A percentile compares a stretch with the other conserved stretches of the same genome.
Evolutionary conservation across 176 grass and related monocot genomes (phyloP).

Genomic region (Hordeum vulgare): MorexV3_pseudomolecules_assembly NC_058519.1:82306617-82307116

Average conservation of each 20-base stretch:
- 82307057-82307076: conserved; percentile 80
- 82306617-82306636: not conserved
- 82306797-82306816: not conserved
- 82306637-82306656: not conserved
- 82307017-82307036: conserved; percentile 52
- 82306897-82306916: not conserved
- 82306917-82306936: conserved; percentile 60
- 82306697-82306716: not conserved
- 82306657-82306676: not conserved
- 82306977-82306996: conserved; percentile 35
- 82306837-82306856: not conserved
- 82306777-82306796: not conserved
- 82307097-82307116: conserved; percentile 61
- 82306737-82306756: not conserved
- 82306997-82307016: conserved; percentile 36
- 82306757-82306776: not conserved
- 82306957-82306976: conserved; percentile 39
- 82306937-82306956: conserved; percentile 68
- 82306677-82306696: not conserved
- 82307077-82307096: conserved; percentile 59
- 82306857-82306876: not conserved
- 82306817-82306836: not conserved
- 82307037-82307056: conserved; percentile 64
- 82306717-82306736: not conserved
- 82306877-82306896: not conserved